Base-by-base conservation (phyloP, 2,329 filamentous ascomycete species). In the Aspergillus hortae region DNA sequence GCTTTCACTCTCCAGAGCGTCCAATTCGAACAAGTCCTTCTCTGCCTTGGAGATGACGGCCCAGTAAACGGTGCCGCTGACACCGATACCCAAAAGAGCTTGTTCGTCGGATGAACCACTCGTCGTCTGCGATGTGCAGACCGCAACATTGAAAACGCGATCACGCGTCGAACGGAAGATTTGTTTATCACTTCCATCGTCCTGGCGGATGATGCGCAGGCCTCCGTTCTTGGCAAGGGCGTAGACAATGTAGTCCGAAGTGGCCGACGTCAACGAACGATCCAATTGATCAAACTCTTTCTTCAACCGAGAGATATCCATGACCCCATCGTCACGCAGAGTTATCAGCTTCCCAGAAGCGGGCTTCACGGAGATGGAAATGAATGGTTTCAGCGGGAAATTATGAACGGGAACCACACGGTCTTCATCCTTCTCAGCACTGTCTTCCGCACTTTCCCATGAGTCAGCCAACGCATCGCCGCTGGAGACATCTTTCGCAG, bases 221-320 rank as follows among this genome's bases (percentile, higher is more conserved):
- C 94, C 94, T 46, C 91, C 91, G 59, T 91, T 90, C 77, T 95
- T 96, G 41, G 89, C 89, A 78, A 96, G 89, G 41, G 90, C 91
- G 65, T 97, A 99, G 5, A 90, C 87, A 72, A 99, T 97, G 74
- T 94, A 96, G 54, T 87, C 88, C 66, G 90, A 86, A 23, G 90
- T 92, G 15, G 92, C 92, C 4, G 92, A 88, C 46, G 92, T 92
- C 30, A 99, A 81, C 57, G 92, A 95, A 59, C 95, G 89, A 67
- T 99, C 94, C 56, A 96, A 87, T 74, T 97, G 94, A 66, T 99
- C 94, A 64, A 97, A 97, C 4, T 96, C 91, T 75, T 97, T 97
- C 80, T 96, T 96, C 58, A 97, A 80, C 52, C 91, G 85, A 47
- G 94, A 92, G 67, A 99, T 94, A 62, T 96, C 90, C 78, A 96